Conservation (phyloP, 164 flowering plant genomes). For the Warburgia ugandensis region DNA sequence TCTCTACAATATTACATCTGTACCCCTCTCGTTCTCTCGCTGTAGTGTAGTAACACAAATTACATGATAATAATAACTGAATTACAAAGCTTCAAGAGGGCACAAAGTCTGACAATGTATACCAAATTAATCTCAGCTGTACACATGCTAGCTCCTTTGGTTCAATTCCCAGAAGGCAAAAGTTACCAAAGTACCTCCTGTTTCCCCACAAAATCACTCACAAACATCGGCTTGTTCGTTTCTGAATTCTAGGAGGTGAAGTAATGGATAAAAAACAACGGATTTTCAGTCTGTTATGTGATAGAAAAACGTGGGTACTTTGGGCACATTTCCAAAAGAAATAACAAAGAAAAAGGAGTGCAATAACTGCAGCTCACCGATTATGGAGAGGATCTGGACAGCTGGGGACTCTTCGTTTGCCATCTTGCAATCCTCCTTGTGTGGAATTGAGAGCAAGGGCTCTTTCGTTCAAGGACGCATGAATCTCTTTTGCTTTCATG, state of each 20-base stretch:
- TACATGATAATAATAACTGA: not conserved
- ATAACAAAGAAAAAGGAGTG: not conserved
- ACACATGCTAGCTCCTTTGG: slow-evolving; percentile 4
- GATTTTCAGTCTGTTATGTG: no score
- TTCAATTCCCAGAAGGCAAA: not conserved
- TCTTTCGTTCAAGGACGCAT: no score
- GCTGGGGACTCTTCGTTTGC: slow-evolving; percentile 15
- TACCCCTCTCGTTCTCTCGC: no score
- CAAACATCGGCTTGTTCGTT: not conserved
- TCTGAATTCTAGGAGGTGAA: not conserved
- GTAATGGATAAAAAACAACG: not conserved
- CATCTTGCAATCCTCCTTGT: slow-evolving; percentile 2
- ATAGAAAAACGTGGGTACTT: slow-evolving; percentile 6
- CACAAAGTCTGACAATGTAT: slow-evolving; percentile 10
- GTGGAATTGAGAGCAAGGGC: slow-evolving; percentile 9
- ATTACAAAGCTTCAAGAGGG: slow-evolving; percentile 13
- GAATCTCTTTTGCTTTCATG: no score
- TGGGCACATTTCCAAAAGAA: not conserved
- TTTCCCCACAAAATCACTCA: not conserved
- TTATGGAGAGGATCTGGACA: slow-evolving; percentile 19
- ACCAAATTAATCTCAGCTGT: slow-evolving; percentile 4
- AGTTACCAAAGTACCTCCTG: slow-evolving; percentile 7
- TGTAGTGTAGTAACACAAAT: not conserved
- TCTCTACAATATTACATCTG: slow-evolving; percentile 6
- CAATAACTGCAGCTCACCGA: no score